Conservation (phyloP, 352 stramenopile species). For the Phytophthora crassamura region DNA sequence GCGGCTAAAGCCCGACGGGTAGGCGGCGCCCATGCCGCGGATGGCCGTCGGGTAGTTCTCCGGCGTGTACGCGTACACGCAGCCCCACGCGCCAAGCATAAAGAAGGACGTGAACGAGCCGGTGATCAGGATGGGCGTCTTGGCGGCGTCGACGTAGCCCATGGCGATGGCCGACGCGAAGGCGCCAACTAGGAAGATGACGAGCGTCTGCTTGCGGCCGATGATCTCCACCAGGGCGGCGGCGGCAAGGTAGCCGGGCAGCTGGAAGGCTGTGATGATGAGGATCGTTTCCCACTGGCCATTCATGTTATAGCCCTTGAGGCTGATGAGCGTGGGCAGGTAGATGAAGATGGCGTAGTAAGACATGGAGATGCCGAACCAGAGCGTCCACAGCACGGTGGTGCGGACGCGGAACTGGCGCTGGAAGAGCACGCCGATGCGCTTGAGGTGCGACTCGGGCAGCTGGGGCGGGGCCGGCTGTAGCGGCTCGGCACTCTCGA, state of each 20-base stretch:
- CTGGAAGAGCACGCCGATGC: conserved; percentile 63
- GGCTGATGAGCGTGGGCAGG: conserved; percentile 55
- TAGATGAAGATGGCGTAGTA: conserved; percentile 81
- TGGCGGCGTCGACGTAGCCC: conserved; percentile 59
- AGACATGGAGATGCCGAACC: conserved; percentile 73
- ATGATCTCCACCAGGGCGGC: conserved; percentile 60
- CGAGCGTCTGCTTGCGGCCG: conserved; percentile 60
- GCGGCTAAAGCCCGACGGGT: conserved; percentile 68
- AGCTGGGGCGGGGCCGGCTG: conserved; percentile 25
- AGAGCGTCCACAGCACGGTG: conserved; percentile 69
- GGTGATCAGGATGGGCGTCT: conserved; percentile 51
- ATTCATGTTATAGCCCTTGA: conserved; percentile 73
- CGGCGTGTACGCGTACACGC: conserved; percentile 75
- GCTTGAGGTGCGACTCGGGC: conserved; percentile 55
- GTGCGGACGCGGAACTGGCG: conserved; percentile 60
- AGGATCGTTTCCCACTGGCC: conserved; percentile 56
- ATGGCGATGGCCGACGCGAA: conserved; percentile 64
- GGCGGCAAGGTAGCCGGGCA: conserved; percentile 67
- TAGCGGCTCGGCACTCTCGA: conserved; percentile 31
- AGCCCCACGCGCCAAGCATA: conserved; percentile 70
- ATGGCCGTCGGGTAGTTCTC: conserved; percentile 82
- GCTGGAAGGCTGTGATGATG: conserved; percentile 69
- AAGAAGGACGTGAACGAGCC: conserved; percentile 72
- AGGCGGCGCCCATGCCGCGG: conserved; percentile 70
- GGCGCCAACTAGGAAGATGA: conserved; percentile 54